Evolutionary conservation across 2,329 filamentous ascomycete species (phyloP), one percentile per base, ranked within the genome.

Genomic region (Leptographium lundbergii): DNA sequence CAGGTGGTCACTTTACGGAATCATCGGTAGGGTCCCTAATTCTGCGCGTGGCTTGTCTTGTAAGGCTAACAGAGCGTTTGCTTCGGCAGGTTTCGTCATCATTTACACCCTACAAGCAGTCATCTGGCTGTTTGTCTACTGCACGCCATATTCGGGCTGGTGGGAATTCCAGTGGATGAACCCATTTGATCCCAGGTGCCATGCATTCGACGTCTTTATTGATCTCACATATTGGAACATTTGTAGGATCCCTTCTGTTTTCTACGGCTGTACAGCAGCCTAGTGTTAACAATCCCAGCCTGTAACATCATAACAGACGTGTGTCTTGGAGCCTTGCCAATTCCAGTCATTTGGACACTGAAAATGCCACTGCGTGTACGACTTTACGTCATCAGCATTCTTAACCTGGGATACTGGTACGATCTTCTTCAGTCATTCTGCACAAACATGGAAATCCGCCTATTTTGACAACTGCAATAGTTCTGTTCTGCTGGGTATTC

Each of bases 261-360:
- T 57, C 17, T 22, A 3, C 13, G 14, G 27, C 27, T 29, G 19
- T 13, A 17, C 39, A 48, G 2, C 27, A 48, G 22, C 19, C 19
- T 45, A n/a, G 19, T 34, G 19, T 11, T 24, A 9, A 51, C 6
- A 24, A 27, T 55, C 11, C 10, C 45, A 68, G 67, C 65, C 19
- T 67, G 67, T 60, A 69, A 70, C 48, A 69, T 70, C 19, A 60
- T 68, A 34, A 69, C 68, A 29, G 69, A 71, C 56, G 62, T 70
- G 13, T 62, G 62, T 4, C 62, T 70, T 13, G 66, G 67, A 9
- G 65, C 65, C 2, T 56, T 70, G 32, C 69, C 69, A 1, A 59
- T 70, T 7, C 69, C 68, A 0, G 61, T 70, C 19, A 68, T 70
- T n/a, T 66, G 68, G 65, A 65, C 62, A 32, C 62, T 70, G 1